A percentile compares a stretch with the other conserved stretches of the same genome.
Evolutionary conservation across 1,284 basidiomycete genomes (phyloP).

Genomic region (Melampsora americana): DNA sequence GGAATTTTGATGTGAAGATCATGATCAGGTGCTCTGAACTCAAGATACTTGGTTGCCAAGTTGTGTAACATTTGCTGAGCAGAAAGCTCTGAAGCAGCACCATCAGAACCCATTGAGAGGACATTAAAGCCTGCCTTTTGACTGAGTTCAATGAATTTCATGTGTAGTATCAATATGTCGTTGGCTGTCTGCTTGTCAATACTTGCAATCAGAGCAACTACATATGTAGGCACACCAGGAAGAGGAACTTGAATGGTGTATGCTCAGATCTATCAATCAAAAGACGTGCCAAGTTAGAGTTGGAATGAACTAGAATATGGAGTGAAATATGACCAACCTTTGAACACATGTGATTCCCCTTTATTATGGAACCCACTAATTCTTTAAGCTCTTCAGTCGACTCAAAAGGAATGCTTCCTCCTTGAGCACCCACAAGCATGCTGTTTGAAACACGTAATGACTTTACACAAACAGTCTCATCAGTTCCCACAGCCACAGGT

Average conservation of each 20-base stretch:
- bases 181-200: slow-evolving; percentile 1
- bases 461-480: slow-evolving; percentile 5
- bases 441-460: neutral
- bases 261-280: neutral
- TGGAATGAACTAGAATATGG: neutral
- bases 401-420: slow-evolving; percentile 9
- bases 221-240: too few species aligned
- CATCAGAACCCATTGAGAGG: slow-evolving; percentile 12
- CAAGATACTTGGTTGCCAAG: neutral
- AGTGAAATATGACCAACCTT: neutral
- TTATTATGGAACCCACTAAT: neutral
- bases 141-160: neutral
- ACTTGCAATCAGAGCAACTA: slow-evolving; percentile 12
- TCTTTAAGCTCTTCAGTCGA: neutral
- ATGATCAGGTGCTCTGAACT: neutral
- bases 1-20: slow-evolving; percentile 6
- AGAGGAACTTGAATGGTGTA: slow-evolving; percentile 13
- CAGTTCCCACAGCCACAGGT: slow-evolving; percentile 1
- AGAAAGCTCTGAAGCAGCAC: neutral
- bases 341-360: neutral
- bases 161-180: slow-evolving; percentile 3
- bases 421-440: slow-evolving; percentile 21
- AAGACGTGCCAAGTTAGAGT: too few species aligned
- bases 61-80: neutral
- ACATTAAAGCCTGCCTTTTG: slow-evolving; percentile 4